Evolutionary conservation across 352 stramenopile species (phyloP).

Genomic region (Globisporangium ultimum): DNA sequence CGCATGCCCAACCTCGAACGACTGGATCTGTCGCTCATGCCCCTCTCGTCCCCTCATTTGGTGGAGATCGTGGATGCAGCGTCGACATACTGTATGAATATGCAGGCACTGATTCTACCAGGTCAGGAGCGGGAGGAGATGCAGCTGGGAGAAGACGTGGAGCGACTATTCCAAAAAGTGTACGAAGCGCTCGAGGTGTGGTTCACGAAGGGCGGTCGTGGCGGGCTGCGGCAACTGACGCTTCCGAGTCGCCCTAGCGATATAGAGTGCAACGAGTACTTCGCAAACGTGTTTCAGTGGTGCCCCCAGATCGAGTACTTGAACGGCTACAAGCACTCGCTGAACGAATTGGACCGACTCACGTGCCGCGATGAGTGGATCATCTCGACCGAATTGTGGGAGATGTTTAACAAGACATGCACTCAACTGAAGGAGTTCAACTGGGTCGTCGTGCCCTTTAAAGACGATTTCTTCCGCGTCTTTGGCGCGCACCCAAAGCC

Average conservation of each 20-base stretch:
- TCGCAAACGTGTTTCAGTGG: slow-evolving; percentile 29
- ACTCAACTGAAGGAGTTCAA: slow-evolving; percentile 34
- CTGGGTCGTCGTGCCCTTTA: slow-evolving; percentile 34
- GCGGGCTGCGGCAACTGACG: slow-evolving; percentile 32
- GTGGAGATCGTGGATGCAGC: slow-evolving; percentile 20
- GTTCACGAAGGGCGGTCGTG: slow-evolving; percentile 24
- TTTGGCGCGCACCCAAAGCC: slow-evolving; percentile 39
- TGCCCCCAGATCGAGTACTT: slow-evolving; percentile 32
- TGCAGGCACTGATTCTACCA: slow-evolving; percentile 28
- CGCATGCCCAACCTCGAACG: slow-evolving; percentile 20
- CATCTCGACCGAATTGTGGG: slow-evolving; percentile 28
- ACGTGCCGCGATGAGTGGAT: slow-evolving; percentile 36
- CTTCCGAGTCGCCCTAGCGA: slow-evolving; percentile 23
- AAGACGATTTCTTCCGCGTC: slow-evolving; percentile 36
- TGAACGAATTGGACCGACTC: slow-evolving; percentile 30
- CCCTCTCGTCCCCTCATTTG: slow-evolving; percentile 25
- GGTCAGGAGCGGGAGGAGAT: slow-evolving; percentile 13
- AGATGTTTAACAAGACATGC: slow-evolving; percentile 31
- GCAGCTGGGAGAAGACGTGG: slow-evolving; percentile 2
- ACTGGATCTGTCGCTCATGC: slow-evolving; percentile 26
- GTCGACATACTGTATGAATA: slow-evolving; percentile 25
- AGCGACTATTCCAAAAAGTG: slow-evolving; percentile 22
- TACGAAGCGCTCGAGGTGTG: slow-evolving; percentile 27
- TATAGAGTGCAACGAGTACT: slow-evolving; percentile 21
- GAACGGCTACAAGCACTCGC: slow-evolving; percentile 25